Evolutionary conservation across 2,329 filamentous ascomycete species (phyloP).

Genomic region (Pseudopyricularia cyperi): DNA sequence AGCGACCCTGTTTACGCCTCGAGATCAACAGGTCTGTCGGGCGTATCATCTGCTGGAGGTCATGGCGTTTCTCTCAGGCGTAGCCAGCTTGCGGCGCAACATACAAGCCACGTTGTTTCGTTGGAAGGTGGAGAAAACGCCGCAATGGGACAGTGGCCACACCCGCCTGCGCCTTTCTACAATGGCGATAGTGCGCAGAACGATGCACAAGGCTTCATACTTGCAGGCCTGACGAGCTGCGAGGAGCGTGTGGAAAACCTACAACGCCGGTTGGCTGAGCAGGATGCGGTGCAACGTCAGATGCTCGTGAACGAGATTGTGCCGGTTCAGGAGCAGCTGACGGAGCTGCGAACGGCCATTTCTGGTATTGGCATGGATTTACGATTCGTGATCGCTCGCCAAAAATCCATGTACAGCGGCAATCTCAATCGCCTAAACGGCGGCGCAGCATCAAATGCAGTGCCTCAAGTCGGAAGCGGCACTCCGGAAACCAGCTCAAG

Average conservation of each 20-base stretch:
- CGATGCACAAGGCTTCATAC: not conserved
- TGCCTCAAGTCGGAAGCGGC: not conserved
- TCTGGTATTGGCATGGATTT: slow-evolving; percentile 47
- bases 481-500: not conserved
- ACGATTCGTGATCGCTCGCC: slow-evolving; percentile 40
- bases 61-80: not conserved
- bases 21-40: not conserved
- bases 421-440: not conserved
- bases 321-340: slow-evolving; percentile 49
- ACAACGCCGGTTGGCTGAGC: slow-evolving; percentile 41
- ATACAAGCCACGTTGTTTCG: not conserved
- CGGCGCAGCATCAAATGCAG: not conserved
- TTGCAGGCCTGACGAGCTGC: not conserved
- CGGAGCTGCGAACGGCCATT: slow-evolving; percentile 42
- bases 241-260: slow-evolving; percentile 34
- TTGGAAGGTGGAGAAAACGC: not conserved
- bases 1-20: not conserved
- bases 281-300: slow-evolving; percentile 47
- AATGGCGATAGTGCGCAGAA: not conserved
- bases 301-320: slow-evolving; percentile 49
- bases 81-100: not conserved
- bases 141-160: not conserved
- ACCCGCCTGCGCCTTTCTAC: not conserved
- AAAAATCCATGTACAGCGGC: slow-evolving; percentile 10
- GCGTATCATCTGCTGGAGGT: not conserved